These are phyloP conservation scores for Brassica nigra DNA, from an alignment of 345 rosid genomes.

Conservation along the genomic window DNA sequence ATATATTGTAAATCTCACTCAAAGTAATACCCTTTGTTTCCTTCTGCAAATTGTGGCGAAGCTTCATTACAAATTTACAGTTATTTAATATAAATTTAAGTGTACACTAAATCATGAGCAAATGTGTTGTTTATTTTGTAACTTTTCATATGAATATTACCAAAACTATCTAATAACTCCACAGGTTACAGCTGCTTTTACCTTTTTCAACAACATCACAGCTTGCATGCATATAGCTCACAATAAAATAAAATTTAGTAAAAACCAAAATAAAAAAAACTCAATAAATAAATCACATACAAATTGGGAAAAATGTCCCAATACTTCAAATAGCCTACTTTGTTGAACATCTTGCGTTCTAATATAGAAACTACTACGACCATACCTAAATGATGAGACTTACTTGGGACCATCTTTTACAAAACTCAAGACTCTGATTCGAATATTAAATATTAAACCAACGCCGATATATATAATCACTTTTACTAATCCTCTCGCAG, in stretches of 20 bases:
- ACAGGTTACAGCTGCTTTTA: constrained; percentile 25
- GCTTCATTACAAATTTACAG: background rate
- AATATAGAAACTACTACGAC: constrained; percentile 6
- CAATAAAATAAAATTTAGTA: background rate
- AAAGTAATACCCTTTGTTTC: constrained; percentile 24
- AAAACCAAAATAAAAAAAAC: background rate
- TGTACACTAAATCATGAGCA: background rate
- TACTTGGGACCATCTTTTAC: constrained; percentile 10
- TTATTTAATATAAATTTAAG: too few relatives aligned
- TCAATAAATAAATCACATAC: constrained; percentile 6
- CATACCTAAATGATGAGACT: constrained; percentile 14
- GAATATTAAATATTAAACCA: background rate
- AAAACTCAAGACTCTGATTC: background rate
- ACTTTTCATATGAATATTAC: background rate
- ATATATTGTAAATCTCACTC: background rate
- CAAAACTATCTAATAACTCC: constrained; percentile 24
- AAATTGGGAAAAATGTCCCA: constrained; percentile 15
- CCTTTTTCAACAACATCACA: background rate
- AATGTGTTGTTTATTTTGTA: constrained; percentile 1
- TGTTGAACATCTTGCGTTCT: constrained; percentile 1
- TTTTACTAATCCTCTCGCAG: background rate
- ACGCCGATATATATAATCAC: background rate
- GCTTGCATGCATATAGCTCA: constrained; percentile 12
- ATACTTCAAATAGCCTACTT: constrained; percentile 13
- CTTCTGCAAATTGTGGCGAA: constrained; percentile 26